Conservation (phyloP, 2,329 filamentous ascomycete genomes). For the Ascochyta pisi region DNA sequence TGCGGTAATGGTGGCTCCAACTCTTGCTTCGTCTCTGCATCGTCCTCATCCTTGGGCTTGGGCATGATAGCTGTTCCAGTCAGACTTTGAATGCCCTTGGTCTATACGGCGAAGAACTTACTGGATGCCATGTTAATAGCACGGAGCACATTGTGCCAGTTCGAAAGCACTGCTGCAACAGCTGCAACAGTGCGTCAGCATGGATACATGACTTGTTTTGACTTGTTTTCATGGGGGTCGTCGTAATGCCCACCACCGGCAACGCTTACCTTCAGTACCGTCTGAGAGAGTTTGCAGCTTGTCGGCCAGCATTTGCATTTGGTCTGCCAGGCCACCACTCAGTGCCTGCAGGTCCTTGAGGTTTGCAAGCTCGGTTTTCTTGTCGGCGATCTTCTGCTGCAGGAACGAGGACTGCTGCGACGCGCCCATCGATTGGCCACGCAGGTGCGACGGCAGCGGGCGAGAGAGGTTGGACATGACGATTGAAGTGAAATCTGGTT, state of each 20-base stretch:
- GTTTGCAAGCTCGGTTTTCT: slow-evolving; percentile 82
- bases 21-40: slow-evolving; percentile 50
- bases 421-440: slow-evolving; percentile 53
- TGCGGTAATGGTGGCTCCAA: slow-evolving; percentile 70
- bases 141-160: slow-evolving; percentile 86
- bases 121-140: slow-evolving; percentile 87
- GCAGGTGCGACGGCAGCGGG: slow-evolving; percentile 69
- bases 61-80: slow-evolving; percentile 69
- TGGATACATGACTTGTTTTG: neutral
- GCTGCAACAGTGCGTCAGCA: slow-evolving; percentile 56
- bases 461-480: slow-evolving; percentile 52
- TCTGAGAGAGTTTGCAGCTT: slow-evolving; percentile 79
- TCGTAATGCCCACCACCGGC: neutral
- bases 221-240: neutral
- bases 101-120: slow-evolving; percentile 54
- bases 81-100: slow-evolving; percentile 16
- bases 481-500: neutral
- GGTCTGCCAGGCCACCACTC: slow-evolving; percentile 76
- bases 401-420: slow-evolving; percentile 72
- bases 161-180: slow-evolving; percentile 82
- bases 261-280: slow-evolving; percentile 74
- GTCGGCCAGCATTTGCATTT: slow-evolving; percentile 82
- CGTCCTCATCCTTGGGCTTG: slow-evolving; percentile 60
- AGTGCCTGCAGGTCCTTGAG: slow-evolving; percentile 79
- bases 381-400: slow-evolving; percentile 80